phyloP scores from a whole-genome alignment of 805 yeast species.

The Cyberlindnera maritima region DNA sequence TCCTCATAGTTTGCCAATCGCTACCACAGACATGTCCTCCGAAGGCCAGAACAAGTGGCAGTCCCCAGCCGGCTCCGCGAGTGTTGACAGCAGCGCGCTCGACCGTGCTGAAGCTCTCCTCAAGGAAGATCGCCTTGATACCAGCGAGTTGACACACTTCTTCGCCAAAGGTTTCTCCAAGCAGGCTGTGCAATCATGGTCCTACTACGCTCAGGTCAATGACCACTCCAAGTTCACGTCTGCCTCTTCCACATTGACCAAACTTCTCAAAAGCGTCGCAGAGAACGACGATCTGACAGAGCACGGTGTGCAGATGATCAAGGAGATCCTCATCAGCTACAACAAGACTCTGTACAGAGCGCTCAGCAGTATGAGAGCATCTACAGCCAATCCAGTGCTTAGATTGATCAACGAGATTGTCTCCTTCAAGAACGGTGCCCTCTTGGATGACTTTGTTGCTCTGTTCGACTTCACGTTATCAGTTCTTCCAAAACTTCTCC shows the following conservation, averaged over 20 bases:
- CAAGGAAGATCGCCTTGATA: slow-evolving; percentile 11
- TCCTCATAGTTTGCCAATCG: not conserved
- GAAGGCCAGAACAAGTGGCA: slow-evolving; percentile 15
- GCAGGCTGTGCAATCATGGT: slow-evolving; percentile 45
- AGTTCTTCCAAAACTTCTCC: slow-evolving; percentile 57
- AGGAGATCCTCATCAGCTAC: slow-evolving; percentile 52
- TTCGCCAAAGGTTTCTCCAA: slow-evolving; percentile 33
- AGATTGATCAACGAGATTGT: slow-evolving; percentile 53
- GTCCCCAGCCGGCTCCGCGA: slow-evolving; percentile 10
- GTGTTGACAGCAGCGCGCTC: slow-evolving; percentile 18
- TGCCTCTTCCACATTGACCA: slow-evolving; percentile 41
- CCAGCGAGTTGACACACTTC: slow-evolving; percentile 28
- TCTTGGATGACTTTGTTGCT: slow-evolving; percentile 57
- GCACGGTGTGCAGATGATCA: slow-evolving; percentile 40
- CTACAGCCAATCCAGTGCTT: slow-evolving; percentile 60
- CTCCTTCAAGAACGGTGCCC: slow-evolving; percentile 44
- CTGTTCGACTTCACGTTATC: slow-evolving; percentile 66
- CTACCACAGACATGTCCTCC: slow-evolving; percentile 1
- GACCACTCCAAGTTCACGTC: slow-evolving; percentile 51
- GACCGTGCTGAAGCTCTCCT: slow-evolving; percentile 19
- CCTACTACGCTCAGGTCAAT: slow-evolving; percentile 43
- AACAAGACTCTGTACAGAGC: slow-evolving; percentile 67
- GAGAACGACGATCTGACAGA: slow-evolving; percentile 21
- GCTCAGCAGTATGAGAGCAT: slow-evolving; percentile 53
- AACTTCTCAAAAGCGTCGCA: slow-evolving; percentile 28